Conservation (phyloP, 1,284 basidiomycete genomes). For the Amylostereum areolatum region DNA sequence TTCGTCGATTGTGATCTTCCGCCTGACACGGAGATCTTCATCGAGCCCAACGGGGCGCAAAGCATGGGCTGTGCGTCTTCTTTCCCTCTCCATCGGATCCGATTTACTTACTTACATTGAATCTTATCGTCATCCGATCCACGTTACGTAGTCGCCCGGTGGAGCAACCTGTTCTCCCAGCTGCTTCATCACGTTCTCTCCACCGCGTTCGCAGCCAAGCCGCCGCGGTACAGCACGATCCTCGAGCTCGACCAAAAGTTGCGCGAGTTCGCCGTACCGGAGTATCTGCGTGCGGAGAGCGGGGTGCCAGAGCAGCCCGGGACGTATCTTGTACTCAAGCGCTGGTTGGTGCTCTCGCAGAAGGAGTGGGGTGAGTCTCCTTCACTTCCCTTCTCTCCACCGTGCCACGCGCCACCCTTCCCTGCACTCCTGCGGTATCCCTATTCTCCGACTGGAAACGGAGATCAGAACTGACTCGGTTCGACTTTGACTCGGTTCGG, state of each 20-base stretch:
- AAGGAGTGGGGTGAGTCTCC: constrained; percentile 53
- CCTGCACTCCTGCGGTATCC: too few relatives aligned
- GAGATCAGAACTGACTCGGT: too few relatives aligned
- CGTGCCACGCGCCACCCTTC: neutral
- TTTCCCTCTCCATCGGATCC: neutral
- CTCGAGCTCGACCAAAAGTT: constrained; percentile 37
- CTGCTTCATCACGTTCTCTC: constrained; percentile 47
- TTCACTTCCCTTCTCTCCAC: neutral
- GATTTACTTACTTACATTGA: neutral
- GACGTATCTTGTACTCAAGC: constrained; percentile 30
- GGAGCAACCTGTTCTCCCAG: constrained; percentile 48
- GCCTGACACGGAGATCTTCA: constrained; percentile 34
- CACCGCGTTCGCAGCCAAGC: constrained; percentile 47
- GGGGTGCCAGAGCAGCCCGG: constrained; percentile 15
- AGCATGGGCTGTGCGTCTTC: constrained; percentile 43
- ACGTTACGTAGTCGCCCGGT: constrained; percentile 40
- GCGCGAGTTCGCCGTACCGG: constrained; percentile 44
- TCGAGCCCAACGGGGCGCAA: constrained; percentile 30
- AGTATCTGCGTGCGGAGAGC: constrained; percentile 35
- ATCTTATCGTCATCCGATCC: too few relatives aligned
- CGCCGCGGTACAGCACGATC: constrained; percentile 38
- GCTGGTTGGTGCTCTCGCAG: constrained; percentile 39
- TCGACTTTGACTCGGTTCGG: neutral
- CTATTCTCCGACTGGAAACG: too few relatives aligned
- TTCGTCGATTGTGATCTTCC: constrained; percentile 55